These are phyloP conservation scores for Teunomyces lycoperdinae DNA, from an alignment of 805 yeast species.

Conservation along the genomic window DNA sequence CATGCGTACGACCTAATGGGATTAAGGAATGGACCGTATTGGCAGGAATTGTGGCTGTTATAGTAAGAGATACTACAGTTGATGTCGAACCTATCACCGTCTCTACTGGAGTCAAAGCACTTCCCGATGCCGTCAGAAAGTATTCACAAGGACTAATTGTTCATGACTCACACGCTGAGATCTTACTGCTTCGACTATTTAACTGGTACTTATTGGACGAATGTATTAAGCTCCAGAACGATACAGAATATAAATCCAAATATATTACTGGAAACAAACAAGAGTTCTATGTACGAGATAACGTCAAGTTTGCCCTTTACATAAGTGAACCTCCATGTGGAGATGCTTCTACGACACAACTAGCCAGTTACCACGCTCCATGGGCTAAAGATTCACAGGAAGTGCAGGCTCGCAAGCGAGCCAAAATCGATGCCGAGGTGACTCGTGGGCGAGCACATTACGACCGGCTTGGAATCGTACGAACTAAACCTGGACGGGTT, in stretches of 20 bases:
- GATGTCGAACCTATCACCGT: constrained; percentile 42
- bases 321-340: constrained; percentile 88
- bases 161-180: constrained; percentile 92
- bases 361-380: constrained; percentile 17
- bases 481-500: constrained; percentile 90
- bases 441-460: constrained; percentile 65
- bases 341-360: constrained; percentile 65
- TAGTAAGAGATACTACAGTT: not conserved
- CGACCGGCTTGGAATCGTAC: constrained; percentile 55
- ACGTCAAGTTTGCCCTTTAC: constrained; percentile 53
- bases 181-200: constrained; percentile 67
- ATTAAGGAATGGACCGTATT: constrained; percentile 79
- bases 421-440: constrained; percentile 2
- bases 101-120: constrained; percentile 81
- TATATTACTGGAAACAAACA: not conserved
- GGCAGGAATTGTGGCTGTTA: constrained; percentile 62
- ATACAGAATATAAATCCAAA: not conserved
- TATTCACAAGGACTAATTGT: constrained; percentile 57
- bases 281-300: constrained; percentile 30
- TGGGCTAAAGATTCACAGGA: constrained; percentile 17
- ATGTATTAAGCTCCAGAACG: constrained; percentile 19
- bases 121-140: constrained; percentile 51
- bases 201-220: constrained; percentile 59
- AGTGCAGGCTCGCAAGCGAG: constrained; percentile 12
- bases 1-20: constrained; percentile 60